Evolutionary conservation across 139 green algal species (phyloP).

Genomic region (Gonium pectorale): DNA sequence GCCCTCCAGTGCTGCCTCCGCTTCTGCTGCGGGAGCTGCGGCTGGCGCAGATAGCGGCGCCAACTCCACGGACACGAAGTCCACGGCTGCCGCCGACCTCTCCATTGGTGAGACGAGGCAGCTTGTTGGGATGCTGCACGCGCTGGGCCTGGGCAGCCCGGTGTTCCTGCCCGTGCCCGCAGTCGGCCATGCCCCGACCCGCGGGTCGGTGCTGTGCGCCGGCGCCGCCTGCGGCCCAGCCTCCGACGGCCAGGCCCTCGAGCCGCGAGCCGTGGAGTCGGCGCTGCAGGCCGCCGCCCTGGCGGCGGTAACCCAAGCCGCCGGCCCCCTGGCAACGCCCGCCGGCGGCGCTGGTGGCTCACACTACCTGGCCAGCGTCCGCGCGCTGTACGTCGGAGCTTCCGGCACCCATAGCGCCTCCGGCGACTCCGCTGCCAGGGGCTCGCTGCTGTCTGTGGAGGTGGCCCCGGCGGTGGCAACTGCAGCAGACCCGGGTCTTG

Average conservation of each 20-base stretch:
- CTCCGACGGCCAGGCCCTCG: slow-evolving; percentile 24
- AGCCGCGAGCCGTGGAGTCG: slow-evolving; percentile 21
- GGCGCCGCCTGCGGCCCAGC: not conserved
- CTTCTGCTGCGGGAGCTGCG: no score
- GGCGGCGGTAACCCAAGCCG: not conserved
- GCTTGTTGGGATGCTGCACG: no score
- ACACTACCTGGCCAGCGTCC: not conserved
- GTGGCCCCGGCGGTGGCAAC: no score
- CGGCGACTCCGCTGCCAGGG: not conserved
- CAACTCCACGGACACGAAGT: no score
- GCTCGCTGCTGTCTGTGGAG: no score
- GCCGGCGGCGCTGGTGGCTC: not conserved
- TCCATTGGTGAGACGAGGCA: no score
- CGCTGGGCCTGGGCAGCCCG: no score
- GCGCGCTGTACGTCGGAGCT: not conserved
- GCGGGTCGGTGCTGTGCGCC: not conserved
- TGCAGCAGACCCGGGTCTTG: not conserved
- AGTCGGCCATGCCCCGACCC: no score
- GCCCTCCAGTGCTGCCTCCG: no score
- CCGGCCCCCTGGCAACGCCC: not conserved
- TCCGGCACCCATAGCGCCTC: not conserved
- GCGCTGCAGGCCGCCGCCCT: slow-evolving; percentile 1
- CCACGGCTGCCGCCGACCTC: no score
- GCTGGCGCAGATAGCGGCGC: no score
- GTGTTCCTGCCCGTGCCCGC: no score